Conservation (phyloP, 2,329 filamentous ascomycete genomes). For the Rhexocercosporidium sp. region DNA sequence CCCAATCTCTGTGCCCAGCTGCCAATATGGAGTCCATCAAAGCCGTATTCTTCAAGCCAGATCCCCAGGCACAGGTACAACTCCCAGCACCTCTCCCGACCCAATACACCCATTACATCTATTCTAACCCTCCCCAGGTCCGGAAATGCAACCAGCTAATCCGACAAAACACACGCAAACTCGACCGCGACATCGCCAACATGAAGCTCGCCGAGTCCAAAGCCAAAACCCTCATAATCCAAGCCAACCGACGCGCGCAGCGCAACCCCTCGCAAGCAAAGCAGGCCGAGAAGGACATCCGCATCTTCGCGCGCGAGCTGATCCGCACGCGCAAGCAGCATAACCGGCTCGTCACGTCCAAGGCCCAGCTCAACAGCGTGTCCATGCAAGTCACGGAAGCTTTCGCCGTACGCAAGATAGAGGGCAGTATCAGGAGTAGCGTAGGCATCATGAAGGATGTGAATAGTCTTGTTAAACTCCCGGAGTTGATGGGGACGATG, state of each 20-base stretch:
- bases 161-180: conserved; percentile 86
- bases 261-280: conserved; percentile 78
- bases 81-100: conserved; percentile 9
- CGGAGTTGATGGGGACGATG: conserved; percentile 90
- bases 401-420: conserved; percentile 93
- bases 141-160: conserved; percentile 94
- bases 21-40: conserved; percentile 81
- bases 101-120: conserved; percentile 7
- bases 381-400: conserved; percentile 98
- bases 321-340: conserved; percentile 80
- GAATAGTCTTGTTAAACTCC: conserved; percentile 81
- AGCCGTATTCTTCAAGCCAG: conserved; percentile 87
- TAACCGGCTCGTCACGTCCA: conserved; percentile 78
- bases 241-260: conserved; percentile 80
- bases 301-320: conserved; percentile 87
- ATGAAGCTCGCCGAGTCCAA: conserved; percentile 82
- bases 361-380: conserved; percentile 90
- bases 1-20: conserved; percentile 16
- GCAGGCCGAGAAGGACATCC: conserved; percentile 82
- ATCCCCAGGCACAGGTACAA: conserved; percentile 87
- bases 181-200: conserved; percentile 88
- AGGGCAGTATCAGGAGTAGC: conserved; percentile 84
- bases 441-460: conserved; percentile 98
- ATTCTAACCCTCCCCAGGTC: conserved; percentile 61
- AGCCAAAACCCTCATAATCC: conserved; percentile 83